These are phyloP conservation scores for Mycena galericulata DNA, from an alignment of 768 basidiomycete genomes.

Conservation along the genomic window DNA sequence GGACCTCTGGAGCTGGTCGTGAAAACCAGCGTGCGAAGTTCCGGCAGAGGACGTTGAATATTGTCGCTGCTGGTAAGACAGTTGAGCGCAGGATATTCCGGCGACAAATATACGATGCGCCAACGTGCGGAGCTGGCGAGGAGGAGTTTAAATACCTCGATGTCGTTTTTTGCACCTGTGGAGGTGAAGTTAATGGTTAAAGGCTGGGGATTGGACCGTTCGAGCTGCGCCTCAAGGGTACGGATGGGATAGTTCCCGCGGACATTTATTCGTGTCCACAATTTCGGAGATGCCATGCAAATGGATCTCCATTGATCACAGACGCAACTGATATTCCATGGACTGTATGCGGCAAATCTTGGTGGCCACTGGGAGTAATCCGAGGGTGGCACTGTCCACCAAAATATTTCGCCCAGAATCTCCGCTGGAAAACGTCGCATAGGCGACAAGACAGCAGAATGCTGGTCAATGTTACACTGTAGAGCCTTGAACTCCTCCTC, in stretches of 20 bases:
- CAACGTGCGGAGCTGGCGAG: no score
- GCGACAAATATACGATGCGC: no score
- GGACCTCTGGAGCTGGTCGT: no score
- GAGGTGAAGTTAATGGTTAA: neutral
- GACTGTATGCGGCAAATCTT: neutral
- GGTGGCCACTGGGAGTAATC: neutral
- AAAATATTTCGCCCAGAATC: constrained; percentile 11
- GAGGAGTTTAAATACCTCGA: no score
- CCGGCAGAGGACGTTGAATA: no score
- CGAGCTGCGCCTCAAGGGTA: neutral
- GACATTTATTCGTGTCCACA: constrained; percentile 7
- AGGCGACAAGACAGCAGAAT: constrained; percentile 6
- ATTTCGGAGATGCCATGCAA: neutral
- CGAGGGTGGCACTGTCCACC: neutral
- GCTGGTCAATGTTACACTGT: neutral
- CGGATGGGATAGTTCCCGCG: neutral
- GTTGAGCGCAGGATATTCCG: no score
- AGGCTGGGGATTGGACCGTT: constrained; percentile 10
- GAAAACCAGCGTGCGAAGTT: no score
- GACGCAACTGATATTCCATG: constrained; percentile 16
- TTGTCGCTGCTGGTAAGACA: no score
- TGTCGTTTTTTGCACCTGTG: no score
- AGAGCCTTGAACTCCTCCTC: no score
- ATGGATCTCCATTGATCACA: constrained; percentile 4
- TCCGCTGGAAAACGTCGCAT: constrained; percentile 5